Percentiles rank a stretch among this genome's conserved stretches.
phyloP scores from a whole-genome alignment of 169 alveolate species.

The Plasmodium vinckei region DNA sequence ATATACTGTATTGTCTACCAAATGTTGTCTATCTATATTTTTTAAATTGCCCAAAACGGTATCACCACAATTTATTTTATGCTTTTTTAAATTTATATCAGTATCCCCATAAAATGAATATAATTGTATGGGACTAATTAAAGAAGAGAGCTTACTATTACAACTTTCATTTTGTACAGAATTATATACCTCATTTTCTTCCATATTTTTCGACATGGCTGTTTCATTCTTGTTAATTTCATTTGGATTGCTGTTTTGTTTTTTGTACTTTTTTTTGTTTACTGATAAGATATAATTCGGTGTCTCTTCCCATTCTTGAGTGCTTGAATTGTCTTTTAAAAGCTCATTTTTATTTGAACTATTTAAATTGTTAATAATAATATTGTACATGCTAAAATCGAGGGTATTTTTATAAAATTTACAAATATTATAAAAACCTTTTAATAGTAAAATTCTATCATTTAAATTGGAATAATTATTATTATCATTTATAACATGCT shows the following conservation, averaged over 20 bases:
- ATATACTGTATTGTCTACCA: not conserved
- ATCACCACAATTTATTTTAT: not conserved
- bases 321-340: not conserved
- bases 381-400: not conserved
- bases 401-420: not conserved
- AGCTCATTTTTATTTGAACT: not conserved
- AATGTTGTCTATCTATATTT: not conserved
- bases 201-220: not conserved
- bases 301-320: not conserved
- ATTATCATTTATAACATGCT: not conserved
- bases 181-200: not conserved
- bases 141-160: not conserved
- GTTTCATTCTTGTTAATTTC: not conserved
- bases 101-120: no score
- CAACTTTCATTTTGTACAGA: not conserved
- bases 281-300: conserved; percentile 5
- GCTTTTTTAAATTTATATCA: conserved; percentile 28
- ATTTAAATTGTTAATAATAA: not conserved
- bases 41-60: not conserved
- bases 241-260: no score
- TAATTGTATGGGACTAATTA: no score
- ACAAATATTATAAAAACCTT: conserved; percentile 21
- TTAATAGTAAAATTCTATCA: conserved; percentile 10
- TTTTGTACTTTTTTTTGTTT: not conserved
- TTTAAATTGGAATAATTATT: not conserved